phyloP scores from a whole-genome alignment of 306 rosid species.

The cucumber (Cucumis sativus) region Cucumber_9930_V3 NC_026656.2:1643001-1643500 shows the following conservation, averaged over 20 bases:
- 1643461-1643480: not conserved
- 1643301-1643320: constrained; percentile 61
- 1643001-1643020: not conserved
- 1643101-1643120: not conserved
- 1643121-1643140: not conserved
- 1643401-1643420: constrained; percentile 22
- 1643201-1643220: not conserved
- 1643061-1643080: not conserved
- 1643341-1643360: constrained; percentile 40
- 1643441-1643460: not conserved
- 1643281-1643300: constrained; percentile 46
- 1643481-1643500: not conserved
- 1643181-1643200: not conserved
- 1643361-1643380: constrained; percentile 20
- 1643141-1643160: not conserved
- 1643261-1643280: constrained; percentile 68
- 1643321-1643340: constrained; percentile 87
- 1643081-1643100: not conserved
- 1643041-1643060: not conserved
- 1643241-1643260: constrained; percentile 28
- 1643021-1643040: not conserved
- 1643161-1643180: not conserved
- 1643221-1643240: not conserved
- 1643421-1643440: constrained; percentile 24
- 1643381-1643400: constrained; percentile 34